Evolutionary conservation across 1,284 basidiomycete species (phyloP), one percentile per base, ranked within the genome.

Genomic region (Microbotryum scabiosae): DNA sequence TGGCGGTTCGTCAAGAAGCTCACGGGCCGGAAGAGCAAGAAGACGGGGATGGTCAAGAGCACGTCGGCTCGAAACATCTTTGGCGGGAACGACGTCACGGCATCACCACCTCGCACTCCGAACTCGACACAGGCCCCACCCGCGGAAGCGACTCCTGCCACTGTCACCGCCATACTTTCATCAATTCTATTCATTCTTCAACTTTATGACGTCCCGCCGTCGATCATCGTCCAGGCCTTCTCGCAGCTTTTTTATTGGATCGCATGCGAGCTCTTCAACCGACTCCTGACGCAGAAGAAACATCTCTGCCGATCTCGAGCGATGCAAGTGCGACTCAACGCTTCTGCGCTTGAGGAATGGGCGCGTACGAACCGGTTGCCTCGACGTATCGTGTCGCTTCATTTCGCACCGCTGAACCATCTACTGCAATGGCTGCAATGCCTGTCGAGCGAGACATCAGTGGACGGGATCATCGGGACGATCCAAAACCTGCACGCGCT

Each of bases 231-330:
- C 18, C 94, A 98, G 74, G 81, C 91, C 50, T 93, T 93, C 82
- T 94, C 91, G 1, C 94, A 98, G 76, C 84, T 96, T 21, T 85
- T 93, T 78, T 94, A 90, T 73, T 94, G 90, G 90, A 73, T 79
- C 59, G 76, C 78, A 16, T 78, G 89, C 75, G 94, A 98, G 77
- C 82, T 90, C 36, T 98, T 97, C 78, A 98, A 98, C 75, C 85
- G 93, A 36, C 82, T 97, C 45, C 77, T 97, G 36, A 89, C 87
- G 3, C 61, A 91, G 57, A 92, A 91, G 76, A 94, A 92, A 73
- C 94, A 91, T 73, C 78, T 97, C 1, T 97, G 94, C 76, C 83
- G 94, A 79, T 90, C 79, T 63, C 84, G 88, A 70, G 93, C 96
- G 2, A 79, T 90, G 61, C 92, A 97, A 74, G 90, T 98, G 65